phyloP scores from a whole-genome alignment of 2,329 filamentous ascomycete species.

The Pestalotiopsis sp. region DNA sequence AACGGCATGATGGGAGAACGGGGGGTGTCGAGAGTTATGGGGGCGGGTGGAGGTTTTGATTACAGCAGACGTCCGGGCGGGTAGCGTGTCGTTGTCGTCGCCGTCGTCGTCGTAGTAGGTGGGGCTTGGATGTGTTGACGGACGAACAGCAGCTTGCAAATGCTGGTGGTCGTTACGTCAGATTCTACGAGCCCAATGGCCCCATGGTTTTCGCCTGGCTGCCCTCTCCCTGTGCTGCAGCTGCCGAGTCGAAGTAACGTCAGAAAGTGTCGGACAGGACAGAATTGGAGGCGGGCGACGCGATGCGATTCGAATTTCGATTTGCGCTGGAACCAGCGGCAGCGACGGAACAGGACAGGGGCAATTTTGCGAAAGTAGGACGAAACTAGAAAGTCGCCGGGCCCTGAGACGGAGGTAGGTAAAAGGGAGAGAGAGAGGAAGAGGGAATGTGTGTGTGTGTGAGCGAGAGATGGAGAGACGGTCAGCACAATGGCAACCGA shows the following conservation, averaged over 20 bases:
- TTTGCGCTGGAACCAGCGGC: not conserved
- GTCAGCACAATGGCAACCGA: not conserved
- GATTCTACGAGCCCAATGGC: slow-evolving; percentile 23
- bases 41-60: no score
- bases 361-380: not conserved
- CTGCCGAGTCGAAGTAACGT: not conserved
- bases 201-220: slow-evolving; percentile 26
- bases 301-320: not conserved
- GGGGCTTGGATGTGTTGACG: not conserved
- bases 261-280: not conserved
- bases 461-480: not conserved
- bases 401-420: not conserved
- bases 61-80: slow-evolving; percentile 8
- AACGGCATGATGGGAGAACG: slow-evolving; percentile 55
- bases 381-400: not conserved
- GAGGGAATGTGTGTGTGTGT: not conserved
- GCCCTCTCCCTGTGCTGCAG: not conserved
- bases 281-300: not conserved
- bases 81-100: slow-evolving; percentile 10
- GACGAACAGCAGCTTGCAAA: slow-evolving; percentile 8
- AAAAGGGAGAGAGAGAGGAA: not conserved
- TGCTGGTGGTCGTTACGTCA: slow-evolving; percentile 31
- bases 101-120: slow-evolving; percentile 7
- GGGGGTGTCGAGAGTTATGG: slow-evolving; percentile 17
- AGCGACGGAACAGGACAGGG: not conserved